These are phyloP conservation scores for Collariella sp. DNA, from an alignment of 495 filamentous ascomycete genomes.

Conservation along the genomic window DNA sequence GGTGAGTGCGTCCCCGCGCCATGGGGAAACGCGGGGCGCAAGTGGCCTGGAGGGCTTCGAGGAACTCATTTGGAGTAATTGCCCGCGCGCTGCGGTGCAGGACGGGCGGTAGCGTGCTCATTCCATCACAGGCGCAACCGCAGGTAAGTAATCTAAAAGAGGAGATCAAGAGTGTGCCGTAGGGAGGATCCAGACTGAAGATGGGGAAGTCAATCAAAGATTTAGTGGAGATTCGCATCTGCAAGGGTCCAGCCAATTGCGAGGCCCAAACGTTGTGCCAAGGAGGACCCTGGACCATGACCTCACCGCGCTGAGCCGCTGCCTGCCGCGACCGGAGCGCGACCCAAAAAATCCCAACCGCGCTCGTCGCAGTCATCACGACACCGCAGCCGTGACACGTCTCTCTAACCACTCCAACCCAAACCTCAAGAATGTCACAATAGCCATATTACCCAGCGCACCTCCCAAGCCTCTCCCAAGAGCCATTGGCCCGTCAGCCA, in stretches of 20 bases:
- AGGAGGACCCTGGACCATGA: no score
- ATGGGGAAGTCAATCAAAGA: background rate
- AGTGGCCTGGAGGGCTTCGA: constrained; percentile 42
- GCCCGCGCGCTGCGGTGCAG: constrained; percentile 37
- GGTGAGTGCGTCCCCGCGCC: constrained; percentile 14
- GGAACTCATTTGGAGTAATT: constrained; percentile 45
- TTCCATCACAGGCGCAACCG: constrained; percentile 29
- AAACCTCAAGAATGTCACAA: background rate
- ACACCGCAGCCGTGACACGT: background rate
- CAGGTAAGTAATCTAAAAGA: background rate
- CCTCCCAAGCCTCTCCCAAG: background rate
- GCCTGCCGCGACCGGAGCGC: constrained; percentile 6
- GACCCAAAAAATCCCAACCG: constrained; percentile 1
- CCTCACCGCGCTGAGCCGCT: background rate
- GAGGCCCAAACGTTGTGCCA: no score
- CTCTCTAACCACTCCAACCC: background rate
- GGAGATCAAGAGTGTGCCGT: background rate
- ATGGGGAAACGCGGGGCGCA: constrained; percentile 39
- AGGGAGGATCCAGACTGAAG: background rate
- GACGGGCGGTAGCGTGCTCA: constrained; percentile 33
- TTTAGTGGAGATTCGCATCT: no score
- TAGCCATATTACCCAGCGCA: no score
- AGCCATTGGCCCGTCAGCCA: background rate
- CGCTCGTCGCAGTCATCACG: background rate
- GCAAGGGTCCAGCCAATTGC: no score